Base-by-base conservation (phyloP, 306 rosid genomes). In the Castanopsis chinensis region DNA sequence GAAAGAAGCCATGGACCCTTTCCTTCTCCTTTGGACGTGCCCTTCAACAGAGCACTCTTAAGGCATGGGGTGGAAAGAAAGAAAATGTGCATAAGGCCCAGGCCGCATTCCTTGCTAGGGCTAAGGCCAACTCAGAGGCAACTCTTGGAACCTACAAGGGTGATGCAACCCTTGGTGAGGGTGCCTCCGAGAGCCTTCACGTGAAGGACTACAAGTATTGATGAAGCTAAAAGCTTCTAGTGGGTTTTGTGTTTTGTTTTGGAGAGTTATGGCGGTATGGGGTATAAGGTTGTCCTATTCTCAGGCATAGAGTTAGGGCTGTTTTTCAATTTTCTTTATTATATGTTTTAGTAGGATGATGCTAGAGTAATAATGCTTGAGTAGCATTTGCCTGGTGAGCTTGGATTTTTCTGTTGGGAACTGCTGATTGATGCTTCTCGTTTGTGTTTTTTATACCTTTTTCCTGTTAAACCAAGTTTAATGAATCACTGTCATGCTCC, bases 11-110 rank as follows among this genome's bases (percentile, higher is more conserved):
- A 1, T 93, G 97, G 98, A 74, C 89, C 27, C 85, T 93, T 19
- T 87, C 98, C 14, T 93, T 93, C 89, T 93, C 97, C 3, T 93
- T 86, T 8, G 97, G 98, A 18, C 89, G 98, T 58, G 97, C 97
- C 71, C 94, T 91, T 74, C 98, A 93, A 83, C 90, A 86, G 65
- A 93, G 97, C 77, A 93, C 98, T n/a, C 91, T 93, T 19, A 93
- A 91, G 83, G 94, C 94, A 19, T 93, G 98, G 98, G 78, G 61
- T 2, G 98, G 98, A 20, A 93, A 88, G 77, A 79, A 49, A 13
- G 94, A 85, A 37, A 91, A 90, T 32, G 60, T 93, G 65, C 5
- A 30, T 13, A 90, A 89, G 80, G 97, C 98, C 4, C 89, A 90
- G 78, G 90, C 78, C 69, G 92, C 97, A 25, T 84, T 93, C 76